Conservation (phyloP, 2,329 filamentous ascomycete species). For the Coniochaeta ligniaria region DNA sequence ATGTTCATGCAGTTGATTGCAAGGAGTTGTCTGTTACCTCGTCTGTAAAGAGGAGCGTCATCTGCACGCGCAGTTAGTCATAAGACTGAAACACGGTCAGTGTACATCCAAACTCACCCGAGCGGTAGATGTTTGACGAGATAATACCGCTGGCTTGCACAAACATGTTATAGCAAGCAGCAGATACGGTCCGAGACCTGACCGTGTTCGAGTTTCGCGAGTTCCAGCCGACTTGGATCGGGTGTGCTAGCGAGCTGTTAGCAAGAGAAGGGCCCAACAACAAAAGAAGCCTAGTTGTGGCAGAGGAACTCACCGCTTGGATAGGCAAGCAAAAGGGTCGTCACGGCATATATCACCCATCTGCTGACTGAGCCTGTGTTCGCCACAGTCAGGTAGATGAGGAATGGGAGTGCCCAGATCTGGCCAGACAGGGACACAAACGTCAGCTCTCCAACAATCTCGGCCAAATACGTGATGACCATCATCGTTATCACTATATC, state of each 20-base stretch:
- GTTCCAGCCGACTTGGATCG: constrained; percentile 41
- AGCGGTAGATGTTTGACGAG: constrained; percentile 30
- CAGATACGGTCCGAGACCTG: constrained; percentile 53
- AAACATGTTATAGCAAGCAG: constrained; percentile 56
- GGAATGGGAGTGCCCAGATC: constrained; percentile 53
- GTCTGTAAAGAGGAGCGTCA: constrained; percentile 38
- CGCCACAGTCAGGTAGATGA: constrained; percentile 40
- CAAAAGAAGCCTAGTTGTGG: background rate
- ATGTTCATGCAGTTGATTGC: constrained; percentile 23
- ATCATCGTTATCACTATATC: constrained; percentile 26
- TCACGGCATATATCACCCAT: constrained; percentile 34
- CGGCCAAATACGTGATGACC: constrained; percentile 27
- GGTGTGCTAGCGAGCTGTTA: constrained; percentile 26
- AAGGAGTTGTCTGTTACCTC: constrained; percentile 49
- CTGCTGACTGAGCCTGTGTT: constrained; percentile 27
- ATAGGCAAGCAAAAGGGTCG: constrained; percentile 31
- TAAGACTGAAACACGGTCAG: constrained; percentile 14
- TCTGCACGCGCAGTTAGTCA: constrained; percentile 11
- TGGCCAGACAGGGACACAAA: constrained; percentile 41
- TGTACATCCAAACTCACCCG: constrained; percentile 16
- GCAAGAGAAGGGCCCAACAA: constrained; percentile 4
- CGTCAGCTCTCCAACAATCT: constrained; percentile 41
- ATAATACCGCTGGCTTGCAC: constrained; percentile 36
- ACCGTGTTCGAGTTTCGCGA: constrained; percentile 55
- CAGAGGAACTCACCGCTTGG: constrained; percentile 25